These are phyloP conservation scores for Protomyces lactucae-debilis DNA, from an alignment of 1,139 yeast species.

Conservation along the genomic window DNA sequence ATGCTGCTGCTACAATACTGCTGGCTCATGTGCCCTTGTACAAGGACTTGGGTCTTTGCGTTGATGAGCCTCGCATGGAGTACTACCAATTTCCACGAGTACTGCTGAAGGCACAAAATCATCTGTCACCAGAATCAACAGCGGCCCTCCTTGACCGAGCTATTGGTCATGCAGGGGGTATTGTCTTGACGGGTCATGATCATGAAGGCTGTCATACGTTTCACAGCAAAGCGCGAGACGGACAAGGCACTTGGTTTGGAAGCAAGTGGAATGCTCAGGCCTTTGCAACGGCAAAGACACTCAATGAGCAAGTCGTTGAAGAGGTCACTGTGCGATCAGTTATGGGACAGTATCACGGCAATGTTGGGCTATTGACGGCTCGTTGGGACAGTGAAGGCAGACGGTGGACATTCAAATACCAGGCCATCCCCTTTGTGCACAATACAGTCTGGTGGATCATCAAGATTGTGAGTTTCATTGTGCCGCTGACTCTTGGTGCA, in stretches of 20 bases:
- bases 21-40: slow-evolving; percentile 87
- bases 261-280: background rate
- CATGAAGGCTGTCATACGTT: slow-evolving; percentile 85
- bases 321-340: slow-evolving; percentile 85
- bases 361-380: slow-evolving; percentile 42
- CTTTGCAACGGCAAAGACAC: background rate
- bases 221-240: slow-evolving; percentile 42
- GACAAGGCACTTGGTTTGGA: slow-evolving; percentile 4
- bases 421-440: slow-evolving; percentile 17
- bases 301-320: slow-evolving; percentile 44
- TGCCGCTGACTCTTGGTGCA: background rate
- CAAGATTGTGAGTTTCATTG: background rate
- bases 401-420: slow-evolving; percentile 7
- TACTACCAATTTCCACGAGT: slow-evolving; percentile 60
- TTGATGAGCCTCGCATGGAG: slow-evolving; percentile 72
- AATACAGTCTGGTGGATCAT: slow-evolving; percentile 21
- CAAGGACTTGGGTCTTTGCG: slow-evolving; percentile 73
- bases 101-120: slow-evolving; percentile 75
- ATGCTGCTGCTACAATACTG: slow-evolving; percentile 55
- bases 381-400: background rate
- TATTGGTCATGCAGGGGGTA: background rate
- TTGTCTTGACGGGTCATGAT: slow-evolving; percentile 85
- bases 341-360: slow-evolving; percentile 96
- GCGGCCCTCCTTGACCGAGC: slow-evolving; percentile 54
- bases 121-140: slow-evolving; percentile 60